Percentiles rank a stretch among this genome's conserved stretches.
Conservation (phyloP, 768 basidiomycete genomes). For the Hortiboletus campestris region DNA sequence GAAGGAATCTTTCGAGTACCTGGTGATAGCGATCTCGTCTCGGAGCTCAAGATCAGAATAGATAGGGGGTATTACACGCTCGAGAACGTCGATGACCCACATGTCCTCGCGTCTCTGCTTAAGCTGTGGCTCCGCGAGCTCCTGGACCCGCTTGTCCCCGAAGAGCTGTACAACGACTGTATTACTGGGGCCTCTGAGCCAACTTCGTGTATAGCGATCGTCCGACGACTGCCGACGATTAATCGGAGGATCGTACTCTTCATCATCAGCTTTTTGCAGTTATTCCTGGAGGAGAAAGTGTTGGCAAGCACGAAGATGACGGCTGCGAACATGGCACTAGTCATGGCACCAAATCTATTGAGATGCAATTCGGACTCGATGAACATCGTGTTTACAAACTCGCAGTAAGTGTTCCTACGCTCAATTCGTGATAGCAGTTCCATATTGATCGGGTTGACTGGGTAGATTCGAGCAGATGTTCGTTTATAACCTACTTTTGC, state of each 20-base stretch:
- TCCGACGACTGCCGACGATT: conserved; percentile 77
- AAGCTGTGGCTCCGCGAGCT: conserved; percentile 95
- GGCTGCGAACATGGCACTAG: conserved; percentile 79
- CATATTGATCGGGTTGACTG: conserved; percentile 5
- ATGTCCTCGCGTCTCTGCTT: conserved; percentile 84
- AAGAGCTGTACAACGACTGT: conserved; percentile 90
- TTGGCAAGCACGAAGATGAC: conserved; percentile 85
- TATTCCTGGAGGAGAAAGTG: conserved; percentile 79
- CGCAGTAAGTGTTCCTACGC: conserved; percentile 62
- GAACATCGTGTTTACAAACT: conserved; percentile 86
- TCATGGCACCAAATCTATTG: conserved; percentile 90
- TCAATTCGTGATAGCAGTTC: conserved; percentile 1
- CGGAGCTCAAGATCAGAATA: conserved; percentile 84
- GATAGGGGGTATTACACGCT: conserved; percentile 90
- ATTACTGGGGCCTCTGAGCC: conserved; percentile 67
- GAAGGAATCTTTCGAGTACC: conserved; percentile 95
- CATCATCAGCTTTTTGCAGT: conserved; percentile 85
- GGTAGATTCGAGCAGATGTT: conserved; percentile 84
- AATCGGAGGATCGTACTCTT: conserved; percentile 86
- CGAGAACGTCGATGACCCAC: conserved; percentile 87
- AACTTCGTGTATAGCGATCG: conserved; percentile 67
- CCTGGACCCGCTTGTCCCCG: conserved; percentile 87
- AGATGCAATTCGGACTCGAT: conserved; percentile 87
- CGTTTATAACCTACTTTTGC: conserved; percentile 77
- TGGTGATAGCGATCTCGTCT: conserved; percentile 86